Evolutionary conservation across 2,329 filamentous ascomycete genomes (phyloP), one percentile per base, ranked within the genome.

Genomic region (Fusarium penzigii): DNA sequence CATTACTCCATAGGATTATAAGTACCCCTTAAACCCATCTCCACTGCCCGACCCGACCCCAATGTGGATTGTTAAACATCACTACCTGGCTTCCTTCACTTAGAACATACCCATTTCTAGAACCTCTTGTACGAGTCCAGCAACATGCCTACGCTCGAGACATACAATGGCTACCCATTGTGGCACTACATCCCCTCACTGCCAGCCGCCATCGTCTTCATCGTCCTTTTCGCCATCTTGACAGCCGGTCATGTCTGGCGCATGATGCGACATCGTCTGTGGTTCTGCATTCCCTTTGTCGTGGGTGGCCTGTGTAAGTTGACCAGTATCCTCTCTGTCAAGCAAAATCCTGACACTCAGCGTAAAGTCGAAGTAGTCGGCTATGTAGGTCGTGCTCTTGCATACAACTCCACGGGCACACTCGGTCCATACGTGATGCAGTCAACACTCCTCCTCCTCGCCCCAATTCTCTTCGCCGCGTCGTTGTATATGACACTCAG

Each of bases 231-330:
- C 60, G 48, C 59, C 17, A 42, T 72, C 9, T 59, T 74, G 11
- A 77, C 78, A 2, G 44, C 65, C 0, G 57, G 66, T 5, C 79
- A 83, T 57, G 53, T 59, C 2, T 76, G 66, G 51, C 70, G 73
- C 42, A 65, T 80, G 29, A 58, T 74, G 34, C 73, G 69, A 29
- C 72, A 73, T 20, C 66, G 72, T 36, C 76, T 73, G 41, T 81
- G 77, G 75, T 82, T 78, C 62, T 79, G 78, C 57, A 68, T 75
- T 9, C 70, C 75, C 0, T 74, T 80, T 53, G 56, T 75, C 10
- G 58, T 77, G 14, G 78, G 78, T 5, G 75, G 73, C 6, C 43
- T 73, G 9, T 75, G 77, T 79, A 70, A 48, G 78, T 68, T 46
- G 52, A 59, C 29, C 14, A 25, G 11, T 42, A n/a, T 20, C 20